phyloP scores from a whole-genome alignment of 106 monocot species.

The Dendrobium catenatum region DNA sequence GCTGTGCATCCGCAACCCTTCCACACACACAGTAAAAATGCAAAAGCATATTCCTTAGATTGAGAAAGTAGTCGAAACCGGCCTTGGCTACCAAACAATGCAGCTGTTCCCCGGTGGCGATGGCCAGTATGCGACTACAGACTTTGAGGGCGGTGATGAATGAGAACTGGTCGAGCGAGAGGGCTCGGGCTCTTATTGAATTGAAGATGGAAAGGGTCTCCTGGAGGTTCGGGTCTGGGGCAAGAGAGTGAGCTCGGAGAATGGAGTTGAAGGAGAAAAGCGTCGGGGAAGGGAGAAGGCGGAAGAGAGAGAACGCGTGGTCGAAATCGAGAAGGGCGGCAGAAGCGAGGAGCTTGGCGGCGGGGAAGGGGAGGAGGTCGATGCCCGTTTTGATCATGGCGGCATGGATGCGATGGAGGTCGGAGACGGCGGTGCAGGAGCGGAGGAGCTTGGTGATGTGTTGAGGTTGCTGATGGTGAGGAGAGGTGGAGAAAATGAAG shows the following conservation, averaged over 20 bases:
- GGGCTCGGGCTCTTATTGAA: slow-evolving; percentile 6
- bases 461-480: not conserved
- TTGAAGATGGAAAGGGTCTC: slow-evolving; percentile 24
- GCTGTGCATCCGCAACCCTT: slow-evolving; percentile 5
- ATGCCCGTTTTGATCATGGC: slow-evolving; percentile 28
- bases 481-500: not conserved
- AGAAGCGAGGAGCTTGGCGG: slow-evolving; percentile 38
- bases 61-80: slow-evolving; percentile 18
- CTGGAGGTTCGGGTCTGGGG: not conserved
- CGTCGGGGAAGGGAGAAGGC: slow-evolving; percentile 12
- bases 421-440: slow-evolving; percentile 10
- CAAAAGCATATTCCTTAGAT: slow-evolving; percentile 35
- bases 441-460: slow-evolving; percentile 5
- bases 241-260: slow-evolving; percentile 19
- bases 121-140: slow-evolving; percentile 13
- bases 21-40: slow-evolving; percentile 29
- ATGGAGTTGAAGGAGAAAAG: slow-evolving; percentile 40
- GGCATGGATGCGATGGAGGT: slow-evolving; percentile 33
- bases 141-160: slow-evolving; percentile 41
- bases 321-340: slow-evolving; percentile 15
- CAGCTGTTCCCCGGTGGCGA: slow-evolving; percentile 14
- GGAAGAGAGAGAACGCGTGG: slow-evolving; percentile 36
- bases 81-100: slow-evolving; percentile 18
- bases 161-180: slow-evolving; percentile 48
- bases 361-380: slow-evolving; percentile 23